Percentiles rank a stretch among this genome's conserved stretches.
These are phyloP conservation scores for Dissoconium aciculare DNA, from an alignment of 2,329 filamentous ascomycete genomes.

Conservation along the genomic window DNA sequence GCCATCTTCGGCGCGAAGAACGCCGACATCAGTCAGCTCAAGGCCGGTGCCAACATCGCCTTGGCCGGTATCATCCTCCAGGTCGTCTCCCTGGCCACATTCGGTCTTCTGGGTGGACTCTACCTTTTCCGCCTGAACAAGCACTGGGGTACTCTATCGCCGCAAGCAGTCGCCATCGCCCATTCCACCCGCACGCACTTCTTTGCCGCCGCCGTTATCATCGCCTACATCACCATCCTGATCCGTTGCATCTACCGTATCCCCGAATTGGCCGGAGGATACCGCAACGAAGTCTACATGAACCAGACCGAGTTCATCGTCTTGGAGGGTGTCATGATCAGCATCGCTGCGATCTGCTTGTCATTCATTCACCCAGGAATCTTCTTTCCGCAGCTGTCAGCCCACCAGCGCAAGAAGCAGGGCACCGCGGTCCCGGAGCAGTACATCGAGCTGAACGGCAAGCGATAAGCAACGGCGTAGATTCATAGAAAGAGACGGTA, in stretches of 20 bases:
- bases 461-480: no score
- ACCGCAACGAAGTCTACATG: conserved; percentile 8
- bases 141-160: conserved; percentile 1
- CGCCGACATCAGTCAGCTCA: conserved; percentile 15
- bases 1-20: conserved; percentile 15
- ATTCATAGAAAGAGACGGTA: no score
- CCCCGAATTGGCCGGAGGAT: conserved; percentile 12
- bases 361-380: conserved; percentile 33
- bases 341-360: conserved; percentile 27
- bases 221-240: conserved; percentile 9
- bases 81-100: conserved; percentile 42
- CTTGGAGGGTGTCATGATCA: conserved; percentile 26
- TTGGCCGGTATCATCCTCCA: conserved; percentile 50
- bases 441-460: no score
- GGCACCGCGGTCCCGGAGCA: no score
- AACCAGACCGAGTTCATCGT: conserved; percentile 11
- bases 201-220: conserved; percentile 5
- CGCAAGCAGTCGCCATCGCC: background rate
- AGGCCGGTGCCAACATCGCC: conserved; percentile 45
- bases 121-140: conserved; percentile 2
- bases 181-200: conserved; percentile 6
- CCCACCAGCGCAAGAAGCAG: background rate
- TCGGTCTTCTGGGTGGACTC: conserved; percentile 26
- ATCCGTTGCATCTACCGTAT: conserved; percentile 13
- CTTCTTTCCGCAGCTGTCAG: conserved; percentile 21